These are phyloP conservation scores for Colletotrichum musae DNA, from an alignment of 2,329 filamentous ascomycete species.

Conservation along the genomic window DNA sequence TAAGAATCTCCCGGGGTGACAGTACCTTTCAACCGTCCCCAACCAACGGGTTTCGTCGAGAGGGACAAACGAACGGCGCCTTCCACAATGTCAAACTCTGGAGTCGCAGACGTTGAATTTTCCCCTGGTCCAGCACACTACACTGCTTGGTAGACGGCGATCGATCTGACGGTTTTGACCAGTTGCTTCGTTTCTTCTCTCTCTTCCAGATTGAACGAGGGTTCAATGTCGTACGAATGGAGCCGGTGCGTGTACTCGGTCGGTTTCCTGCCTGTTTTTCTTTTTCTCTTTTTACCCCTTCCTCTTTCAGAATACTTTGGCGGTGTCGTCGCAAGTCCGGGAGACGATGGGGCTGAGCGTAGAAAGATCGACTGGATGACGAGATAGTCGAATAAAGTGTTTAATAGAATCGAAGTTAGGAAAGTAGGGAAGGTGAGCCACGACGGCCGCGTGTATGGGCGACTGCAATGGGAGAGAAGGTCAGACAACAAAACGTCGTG, in stretches of 20 bases:
- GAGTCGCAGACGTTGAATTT: constrained; percentile 4
- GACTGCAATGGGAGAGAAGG: constrained; percentile 3
- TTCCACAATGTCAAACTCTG: constrained; percentile 30
- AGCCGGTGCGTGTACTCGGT: not conserved
- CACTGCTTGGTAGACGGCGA: not conserved
- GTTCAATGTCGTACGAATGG: constrained; percentile 1
- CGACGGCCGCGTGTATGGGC: constrained; percentile 9
- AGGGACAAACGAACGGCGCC: constrained; percentile 37
- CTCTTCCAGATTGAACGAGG: constrained; percentile 13
- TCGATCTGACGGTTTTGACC: constrained; percentile 8
- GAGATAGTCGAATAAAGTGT: constrained; percentile 11
- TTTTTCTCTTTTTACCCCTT: not conserved
- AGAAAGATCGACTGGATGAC: constrained; percentile 13
- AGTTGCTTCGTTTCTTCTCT: constrained; percentile 8
- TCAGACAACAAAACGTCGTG: constrained; percentile 23
- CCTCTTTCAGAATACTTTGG: not conserved
- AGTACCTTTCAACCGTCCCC: not conserved
- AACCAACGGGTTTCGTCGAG: constrained; percentile 29
- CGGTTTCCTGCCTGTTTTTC: constrained; percentile 2
- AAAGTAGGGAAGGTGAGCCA: constrained; percentile 5
- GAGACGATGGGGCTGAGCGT: constrained; percentile 15
- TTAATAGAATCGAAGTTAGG: constrained; percentile 12
- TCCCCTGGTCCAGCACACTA: not conserved
- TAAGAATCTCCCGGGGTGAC: constrained; percentile 10
- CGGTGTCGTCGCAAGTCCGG: constrained; percentile 3